Conservation (phyloP, 2,329 filamentous ascomycete genomes). For the Ophiocordyceps australis region DNA sequence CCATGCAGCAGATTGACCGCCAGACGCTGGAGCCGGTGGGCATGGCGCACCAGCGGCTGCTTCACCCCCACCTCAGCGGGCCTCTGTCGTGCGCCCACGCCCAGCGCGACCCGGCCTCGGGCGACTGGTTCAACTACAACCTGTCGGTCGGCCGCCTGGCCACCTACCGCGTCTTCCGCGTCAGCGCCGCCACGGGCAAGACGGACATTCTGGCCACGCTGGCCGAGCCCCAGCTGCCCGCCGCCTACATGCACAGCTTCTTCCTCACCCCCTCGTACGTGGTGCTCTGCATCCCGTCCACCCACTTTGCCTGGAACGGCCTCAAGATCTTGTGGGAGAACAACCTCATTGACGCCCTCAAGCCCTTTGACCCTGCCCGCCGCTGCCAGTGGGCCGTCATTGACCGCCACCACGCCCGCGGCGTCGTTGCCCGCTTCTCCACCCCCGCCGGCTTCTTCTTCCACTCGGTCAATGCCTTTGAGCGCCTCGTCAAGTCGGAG, state of each 20-base stretch:
- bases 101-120: conserved; percentile 50
- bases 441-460: conserved; percentile 60
- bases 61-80: conserved; percentile 54
- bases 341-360: conserved; percentile 52
- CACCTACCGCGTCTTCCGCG: conserved; percentile 52
- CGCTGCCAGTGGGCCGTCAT: conserved; percentile 56
- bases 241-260: conserved; percentile 71
- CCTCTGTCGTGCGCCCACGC: conserved; percentile 53
- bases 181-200: conserved; percentile 40
- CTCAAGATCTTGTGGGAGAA: conserved; percentile 42
- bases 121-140: conserved; percentile 71
- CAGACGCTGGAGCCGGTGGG: conserved; percentile 56
- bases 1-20: conserved; percentile 48
- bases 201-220: conserved; percentile 58
- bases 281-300: conserved; percentile 54
- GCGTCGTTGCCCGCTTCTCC: conserved; percentile 51
- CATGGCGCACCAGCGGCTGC: conserved; percentile 31
- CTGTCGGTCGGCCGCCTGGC: conserved; percentile 36
- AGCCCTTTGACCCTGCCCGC: conserved; percentile 36
- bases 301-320: conserved; percentile 39
- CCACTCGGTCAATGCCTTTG: conserved; percentile 62
- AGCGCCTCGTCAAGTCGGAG: conserved; percentile 28
- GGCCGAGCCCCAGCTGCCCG: conserved; percentile 21
- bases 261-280: conserved; percentile 56
- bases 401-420: conserved; percentile 41